These are phyloP conservation scores for Paracorniculantispora psalliotae DNA, from an alignment of 2,329 filamentous ascomycete species.

Conservation along the genomic window DNA sequence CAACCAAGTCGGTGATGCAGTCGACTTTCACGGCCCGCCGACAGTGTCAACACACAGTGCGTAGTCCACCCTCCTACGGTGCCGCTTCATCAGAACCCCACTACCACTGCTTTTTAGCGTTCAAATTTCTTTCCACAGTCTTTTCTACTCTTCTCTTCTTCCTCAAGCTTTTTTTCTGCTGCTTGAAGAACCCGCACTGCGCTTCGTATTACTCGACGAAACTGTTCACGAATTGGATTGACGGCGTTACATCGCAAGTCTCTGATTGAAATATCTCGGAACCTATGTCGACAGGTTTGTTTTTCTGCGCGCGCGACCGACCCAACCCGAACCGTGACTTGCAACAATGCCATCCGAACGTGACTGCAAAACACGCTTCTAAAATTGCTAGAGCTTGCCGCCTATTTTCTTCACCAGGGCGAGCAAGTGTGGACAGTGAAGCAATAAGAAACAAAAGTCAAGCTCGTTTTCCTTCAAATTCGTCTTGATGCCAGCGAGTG, in stretches of 20 bases:
- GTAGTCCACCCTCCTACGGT: background rate
- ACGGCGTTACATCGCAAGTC: background rate
- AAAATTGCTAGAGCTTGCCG: conserved; percentile 64
- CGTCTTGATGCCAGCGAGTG: conserved; percentile 25
- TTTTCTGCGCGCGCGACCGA: background rate
- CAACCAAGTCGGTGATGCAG: background rate
- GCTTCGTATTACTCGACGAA: background rate
- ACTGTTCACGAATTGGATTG: background rate
- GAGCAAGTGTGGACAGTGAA: conserved; percentile 67
- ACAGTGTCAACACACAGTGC: background rate
- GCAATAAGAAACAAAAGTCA: conserved; percentile 47
- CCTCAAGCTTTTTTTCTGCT: background rate
- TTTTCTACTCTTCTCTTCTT: background rate
- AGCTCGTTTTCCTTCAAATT: conserved; percentile 16
- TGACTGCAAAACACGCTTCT: conserved; percentile 40
- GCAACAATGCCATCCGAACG: background rate
- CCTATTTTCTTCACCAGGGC: conserved; percentile 46
- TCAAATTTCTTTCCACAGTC: background rate
- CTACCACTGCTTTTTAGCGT: background rate
- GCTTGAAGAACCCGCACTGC: background rate
- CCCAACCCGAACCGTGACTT: background rate
- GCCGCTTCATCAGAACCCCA: background rate
- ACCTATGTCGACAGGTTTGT: background rate
- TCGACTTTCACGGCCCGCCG: background rate
- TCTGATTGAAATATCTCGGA: background rate